phyloP scores from a whole-genome alignment of 495 filamentous ascomycete genomes.

The Podospora appendiculata region DNA sequence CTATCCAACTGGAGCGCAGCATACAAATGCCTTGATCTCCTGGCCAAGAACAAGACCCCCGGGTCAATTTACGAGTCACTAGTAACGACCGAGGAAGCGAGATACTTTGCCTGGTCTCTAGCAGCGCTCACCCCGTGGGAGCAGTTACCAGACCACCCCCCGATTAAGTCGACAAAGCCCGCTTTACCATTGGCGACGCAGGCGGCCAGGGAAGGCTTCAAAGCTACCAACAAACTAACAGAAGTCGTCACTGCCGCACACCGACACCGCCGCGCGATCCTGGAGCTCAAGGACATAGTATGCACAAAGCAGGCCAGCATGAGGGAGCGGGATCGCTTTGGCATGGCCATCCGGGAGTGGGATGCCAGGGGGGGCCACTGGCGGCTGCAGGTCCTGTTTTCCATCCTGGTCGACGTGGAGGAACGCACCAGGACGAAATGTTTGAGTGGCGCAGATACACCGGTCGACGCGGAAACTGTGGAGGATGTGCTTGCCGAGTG shows the following conservation, averaged over 20 bases:
- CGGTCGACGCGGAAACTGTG: slow-evolving; percentile 4
- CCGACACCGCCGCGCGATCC: slow-evolving; percentile 50
- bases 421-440: slow-evolving; percentile 12
- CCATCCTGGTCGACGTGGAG: slow-evolving; percentile 59
- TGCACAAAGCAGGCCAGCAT: slow-evolving; percentile 22
- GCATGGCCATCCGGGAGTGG: slow-evolving; percentile 75
- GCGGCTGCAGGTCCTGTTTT: slow-evolving; percentile 64
- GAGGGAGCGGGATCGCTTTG: slow-evolving; percentile 43
- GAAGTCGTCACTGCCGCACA: slow-evolving; percentile 59
- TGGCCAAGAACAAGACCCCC: slow-evolving; percentile 40
- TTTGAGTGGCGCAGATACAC: background rate
- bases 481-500: slow-evolving; percentile 39
- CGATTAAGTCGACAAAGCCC: slow-evolving; percentile 29
- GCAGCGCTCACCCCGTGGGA: slow-evolving; percentile 72
- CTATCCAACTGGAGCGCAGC: slow-evolving; percentile 36
- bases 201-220: slow-evolving; percentile 69
- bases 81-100: slow-evolving; percentile 49
- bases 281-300: slow-evolving; percentile 46
- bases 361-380: slow-evolving; percentile 54
- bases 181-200: slow-evolving; percentile 45
- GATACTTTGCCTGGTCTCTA: slow-evolving; percentile 68
- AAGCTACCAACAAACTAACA: slow-evolving; percentile 62
- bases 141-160: slow-evolving; percentile 38
- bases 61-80: slow-evolving; percentile 46
- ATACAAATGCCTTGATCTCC: slow-evolving; percentile 42